Evolutionary conservation across 225 moss, liverwort and hornwort genomes (phyloP).

Genomic region (Ulota crispa): DNA sequence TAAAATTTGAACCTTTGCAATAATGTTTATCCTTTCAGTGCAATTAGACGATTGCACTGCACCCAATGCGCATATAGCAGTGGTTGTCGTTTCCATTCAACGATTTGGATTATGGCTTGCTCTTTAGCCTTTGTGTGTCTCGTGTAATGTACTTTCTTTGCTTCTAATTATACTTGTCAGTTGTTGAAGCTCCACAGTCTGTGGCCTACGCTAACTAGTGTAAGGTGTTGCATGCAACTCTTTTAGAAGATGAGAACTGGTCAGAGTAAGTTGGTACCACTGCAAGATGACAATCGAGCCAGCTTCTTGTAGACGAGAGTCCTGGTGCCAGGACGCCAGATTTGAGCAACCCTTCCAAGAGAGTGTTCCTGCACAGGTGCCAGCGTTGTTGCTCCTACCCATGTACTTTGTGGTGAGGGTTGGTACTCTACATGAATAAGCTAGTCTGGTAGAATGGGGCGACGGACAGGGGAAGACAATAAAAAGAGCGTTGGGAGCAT

Average conservation of each 20-base stretch:
- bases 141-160: neutral
- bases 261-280: neutral
- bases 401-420: neutral
- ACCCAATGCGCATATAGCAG: neutral
- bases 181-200: neutral
- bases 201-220: constrained; percentile 8
- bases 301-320: neutral
- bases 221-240: neutral
- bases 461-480: neutral
- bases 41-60: constrained; percentile 11
- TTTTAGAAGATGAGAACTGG: neutral
- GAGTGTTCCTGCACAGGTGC: neutral
- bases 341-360: neutral
- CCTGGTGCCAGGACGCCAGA: neutral
- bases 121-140: neutral
- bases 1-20: neutral
- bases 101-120: neutral
- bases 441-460: constrained; percentile 19
- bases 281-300: neutral
- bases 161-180: constrained; percentile 9
- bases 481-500: neutral
- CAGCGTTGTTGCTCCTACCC: neutral
- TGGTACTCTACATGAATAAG: neutral
- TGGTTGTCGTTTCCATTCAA: neutral
- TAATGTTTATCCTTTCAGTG: neutral